Conservation (phyloP, 345 rosid genomes). For the Sonneratia caseolaris region DNA sequence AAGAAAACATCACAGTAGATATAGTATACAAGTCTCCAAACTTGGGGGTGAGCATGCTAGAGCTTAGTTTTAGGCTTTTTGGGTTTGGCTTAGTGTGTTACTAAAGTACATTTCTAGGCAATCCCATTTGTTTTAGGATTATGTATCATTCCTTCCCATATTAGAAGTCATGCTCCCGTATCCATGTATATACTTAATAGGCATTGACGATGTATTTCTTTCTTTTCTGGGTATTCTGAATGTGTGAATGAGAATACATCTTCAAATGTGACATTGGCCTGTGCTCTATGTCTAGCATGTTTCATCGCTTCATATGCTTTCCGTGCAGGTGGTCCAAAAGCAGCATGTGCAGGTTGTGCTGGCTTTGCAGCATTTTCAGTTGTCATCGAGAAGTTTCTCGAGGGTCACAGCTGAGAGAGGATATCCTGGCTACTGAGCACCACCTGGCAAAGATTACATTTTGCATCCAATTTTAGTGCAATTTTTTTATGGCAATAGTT, state of each 20-base stretch:
- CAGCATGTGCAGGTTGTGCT: conserved; percentile 85
- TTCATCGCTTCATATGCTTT: neutral
- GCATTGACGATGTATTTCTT: neutral
- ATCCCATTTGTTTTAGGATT: neutral
- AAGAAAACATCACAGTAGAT: no score
- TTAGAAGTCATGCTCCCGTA: neutral
- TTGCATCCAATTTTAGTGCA: neutral
- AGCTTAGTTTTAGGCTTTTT: neutral
- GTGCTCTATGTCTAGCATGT: neutral
- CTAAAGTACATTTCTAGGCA: neutral
- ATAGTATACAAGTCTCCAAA: neutral
- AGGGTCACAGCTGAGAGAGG: conserved; percentile 45
- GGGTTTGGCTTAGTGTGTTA: neutral
- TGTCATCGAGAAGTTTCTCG: conserved; percentile 86
- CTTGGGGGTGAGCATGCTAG: neutral
- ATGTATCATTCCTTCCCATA: neutral
- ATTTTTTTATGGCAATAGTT: neutral
- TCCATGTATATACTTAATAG: neutral
- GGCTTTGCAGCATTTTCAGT: conserved; percentile 95
- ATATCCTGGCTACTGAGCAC: no score
- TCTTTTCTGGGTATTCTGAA: neutral
- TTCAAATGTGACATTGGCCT: no score
- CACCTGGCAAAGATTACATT: neutral
- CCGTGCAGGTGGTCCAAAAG: conserved; percentile 70
- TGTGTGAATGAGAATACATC: no score